Evolutionary conservation across 345 rosid species (phyloP).

Genomic region (Punica granatum): DNA sequence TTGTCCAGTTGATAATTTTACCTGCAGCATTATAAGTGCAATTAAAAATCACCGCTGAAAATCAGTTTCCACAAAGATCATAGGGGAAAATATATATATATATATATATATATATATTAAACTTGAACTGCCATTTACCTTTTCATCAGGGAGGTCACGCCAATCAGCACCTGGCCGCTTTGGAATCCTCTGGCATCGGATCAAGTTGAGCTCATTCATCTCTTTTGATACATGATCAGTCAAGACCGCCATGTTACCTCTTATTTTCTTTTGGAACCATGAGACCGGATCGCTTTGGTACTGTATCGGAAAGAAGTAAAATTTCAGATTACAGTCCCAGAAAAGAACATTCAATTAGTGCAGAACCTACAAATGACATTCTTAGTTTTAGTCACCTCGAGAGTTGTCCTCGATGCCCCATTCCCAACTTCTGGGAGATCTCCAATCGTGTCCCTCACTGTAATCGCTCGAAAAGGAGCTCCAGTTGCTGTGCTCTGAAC

Average conservation of each 20-base stretch:
- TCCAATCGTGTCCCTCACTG: slow-evolving; percentile 86
- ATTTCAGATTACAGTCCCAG: not conserved
- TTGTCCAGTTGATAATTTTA: slow-evolving; percentile 55
- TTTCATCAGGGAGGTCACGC: slow-evolving; percentile 73
- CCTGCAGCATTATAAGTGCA: slow-evolving; percentile 29
- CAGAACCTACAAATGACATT: not conserved
- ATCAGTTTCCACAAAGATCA: too few species aligned
- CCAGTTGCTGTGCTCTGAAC: slow-evolving; percentile 65
- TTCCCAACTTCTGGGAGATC: slow-evolving; percentile 71
- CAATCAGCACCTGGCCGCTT: slow-evolving; percentile 91
- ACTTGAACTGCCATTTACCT: slow-evolving; percentile 28
- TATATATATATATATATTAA: too few species aligned
- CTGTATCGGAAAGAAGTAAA: slow-evolving; percentile 25
- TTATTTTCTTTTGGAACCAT: slow-evolving; percentile 71
- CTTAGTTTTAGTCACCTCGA: slow-evolving; percentile 34
- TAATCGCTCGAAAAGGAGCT: slow-evolving; percentile 86
- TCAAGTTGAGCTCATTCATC: slow-evolving; percentile 75
- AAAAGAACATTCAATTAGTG: not conserved
- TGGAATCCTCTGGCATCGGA: slow-evolving; percentile 64
- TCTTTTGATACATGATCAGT: slow-evolving; percentile 74
- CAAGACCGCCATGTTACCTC: slow-evolving; percentile 40
- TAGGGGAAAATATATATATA: too few species aligned
- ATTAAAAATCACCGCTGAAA: too few species aligned
- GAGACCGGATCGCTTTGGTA: slow-evolving; percentile 54
- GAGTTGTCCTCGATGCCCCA: slow-evolving; percentile 46